Conservation (phyloP, 352 stramenopile genomes). For the Phytopythium aichiense region DNA sequence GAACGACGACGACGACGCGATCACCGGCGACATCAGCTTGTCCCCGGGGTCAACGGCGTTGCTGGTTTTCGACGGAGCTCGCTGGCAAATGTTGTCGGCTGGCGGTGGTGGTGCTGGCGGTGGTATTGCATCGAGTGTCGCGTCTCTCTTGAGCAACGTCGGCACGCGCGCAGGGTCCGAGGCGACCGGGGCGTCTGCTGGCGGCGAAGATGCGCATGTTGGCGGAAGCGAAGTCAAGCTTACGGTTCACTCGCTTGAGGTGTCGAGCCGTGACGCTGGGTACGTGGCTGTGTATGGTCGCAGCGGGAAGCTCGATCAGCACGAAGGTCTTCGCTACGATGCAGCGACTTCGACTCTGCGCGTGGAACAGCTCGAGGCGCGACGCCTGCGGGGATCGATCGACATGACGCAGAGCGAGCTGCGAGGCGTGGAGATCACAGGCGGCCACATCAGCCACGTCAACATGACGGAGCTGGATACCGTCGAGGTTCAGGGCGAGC, state of each 20-base stretch:
- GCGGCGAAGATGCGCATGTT: conserved; percentile 70
- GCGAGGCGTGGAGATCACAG: conserved; percentile 61
- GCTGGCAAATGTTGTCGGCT: conserved; percentile 3
- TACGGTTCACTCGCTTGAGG: conserved; percentile 59
- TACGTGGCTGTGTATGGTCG: conserved; percentile 72
- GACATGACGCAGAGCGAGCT: conserved; percentile 76
- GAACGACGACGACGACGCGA: conserved; percentile 59
- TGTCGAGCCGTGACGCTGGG: conserved; percentile 43
- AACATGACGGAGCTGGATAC: conserved; percentile 70
- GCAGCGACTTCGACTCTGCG: conserved; percentile 28
- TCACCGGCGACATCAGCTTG: conserved; percentile 47
- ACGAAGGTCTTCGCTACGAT: conserved; percentile 66
- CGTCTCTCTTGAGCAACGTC: conserved; percentile 2
- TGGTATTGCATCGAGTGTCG: background rate
- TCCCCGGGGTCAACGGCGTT: conserved; percentile 48
- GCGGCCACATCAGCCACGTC: conserved; percentile 71
- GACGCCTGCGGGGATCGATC: conserved; percentile 61
- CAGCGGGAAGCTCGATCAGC: conserved; percentile 53
- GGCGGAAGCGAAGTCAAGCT: conserved; percentile 51
- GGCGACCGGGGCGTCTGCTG: conserved; percentile 28
- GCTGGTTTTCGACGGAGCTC: conserved; percentile 59
- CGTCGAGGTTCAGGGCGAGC: conserved; percentile 70
- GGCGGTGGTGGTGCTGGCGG: background rate
- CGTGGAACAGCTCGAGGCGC: conserved; percentile 39
- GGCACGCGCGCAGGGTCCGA: background rate